A percentile compares a stretch with the other conserved stretches of the same genome.
phyloP scores from a whole-genome alignment of 73 alveolate species.

The Uronychia binucleata region DNA sequence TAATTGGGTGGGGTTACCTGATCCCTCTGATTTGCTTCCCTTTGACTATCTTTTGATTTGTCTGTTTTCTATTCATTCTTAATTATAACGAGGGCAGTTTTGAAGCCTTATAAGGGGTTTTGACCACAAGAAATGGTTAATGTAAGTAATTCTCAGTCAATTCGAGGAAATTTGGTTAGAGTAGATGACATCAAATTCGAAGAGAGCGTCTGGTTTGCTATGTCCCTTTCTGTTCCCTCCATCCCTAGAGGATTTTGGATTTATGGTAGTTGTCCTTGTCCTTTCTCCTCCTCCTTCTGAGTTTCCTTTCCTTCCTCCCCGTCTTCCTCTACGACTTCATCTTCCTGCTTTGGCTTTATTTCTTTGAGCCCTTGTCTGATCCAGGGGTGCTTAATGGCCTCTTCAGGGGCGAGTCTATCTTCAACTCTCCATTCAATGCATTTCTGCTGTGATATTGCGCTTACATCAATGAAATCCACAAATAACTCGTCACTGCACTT shows the following conservation, averaged over 20 bases:
- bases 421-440: slow-evolving; percentile 77
- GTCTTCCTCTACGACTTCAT: background rate
- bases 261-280: background rate
- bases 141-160: too few relatives aligned
- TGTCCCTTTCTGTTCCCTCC: background rate
- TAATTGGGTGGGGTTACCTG: background rate
- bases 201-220: background rate
- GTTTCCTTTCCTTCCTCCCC: background rate
- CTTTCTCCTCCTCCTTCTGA: background rate
- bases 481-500: slow-evolving; percentile 47
- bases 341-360: background rate
- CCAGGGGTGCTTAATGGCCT: slow-evolving; percentile 86
- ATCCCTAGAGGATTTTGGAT: background rate
- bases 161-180: background rate
- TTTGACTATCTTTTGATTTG: background rate
- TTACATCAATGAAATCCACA: slow-evolving; percentile 60
- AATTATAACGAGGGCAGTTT: too few relatives aligned
- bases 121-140: too few relatives aligned
- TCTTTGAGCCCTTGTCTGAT: slow-evolving; percentile 65
- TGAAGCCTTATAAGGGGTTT: too few relatives aligned
- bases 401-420: slow-evolving; percentile 68
- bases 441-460: background rate
- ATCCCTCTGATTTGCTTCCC: background rate
- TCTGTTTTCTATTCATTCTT: background rate
- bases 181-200: background rate